Evolutionary conservation across 2,329 filamentous ascomycete species (phyloP).

Genomic region (Alternaria gansuensis): DNA sequence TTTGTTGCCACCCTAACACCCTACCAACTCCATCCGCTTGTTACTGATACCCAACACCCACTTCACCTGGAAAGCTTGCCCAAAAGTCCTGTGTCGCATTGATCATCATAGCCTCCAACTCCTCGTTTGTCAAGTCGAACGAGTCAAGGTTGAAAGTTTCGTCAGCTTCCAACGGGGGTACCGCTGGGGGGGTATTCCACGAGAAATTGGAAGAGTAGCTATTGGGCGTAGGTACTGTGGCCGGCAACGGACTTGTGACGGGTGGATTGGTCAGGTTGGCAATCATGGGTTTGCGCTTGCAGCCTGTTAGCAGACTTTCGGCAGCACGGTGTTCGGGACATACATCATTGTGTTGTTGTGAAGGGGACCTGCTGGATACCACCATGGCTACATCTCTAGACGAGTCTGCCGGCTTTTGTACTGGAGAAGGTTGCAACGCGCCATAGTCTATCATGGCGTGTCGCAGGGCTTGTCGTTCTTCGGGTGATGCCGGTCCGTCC

Average conservation of each 20-base stretch:
- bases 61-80: constrained; percentile 52
- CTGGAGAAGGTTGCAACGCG: constrained; percentile 52
- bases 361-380: constrained; percentile 15
- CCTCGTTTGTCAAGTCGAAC: constrained; percentile 48
- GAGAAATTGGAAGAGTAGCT: constrained; percentile 31
- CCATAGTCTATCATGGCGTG: constrained; percentile 55
- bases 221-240: constrained; percentile 38
- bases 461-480: constrained; percentile 50
- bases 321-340: not conserved
- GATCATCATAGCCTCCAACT: constrained; percentile 52
- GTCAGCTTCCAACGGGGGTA: constrained; percentile 44
- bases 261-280: constrained; percentile 21
- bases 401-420: constrained; percentile 46
- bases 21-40: not conserved
- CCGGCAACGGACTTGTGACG: constrained; percentile 30
- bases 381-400: constrained; percentile 28
- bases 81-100: constrained; percentile 54
- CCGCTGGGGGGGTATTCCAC: constrained; percentile 36
- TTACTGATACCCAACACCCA: constrained; percentile 43
- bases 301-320: constrained; percentile 12
- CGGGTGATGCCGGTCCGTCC: constrained; percentile 47
- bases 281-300: constrained; percentile 19
- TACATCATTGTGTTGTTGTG: constrained; percentile 20
- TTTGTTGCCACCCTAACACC: not conserved
- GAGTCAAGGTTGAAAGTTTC: constrained; percentile 45